Conservation (phyloP, 345 rosid genomes). For the Arabidopsis suecica region DNA sequence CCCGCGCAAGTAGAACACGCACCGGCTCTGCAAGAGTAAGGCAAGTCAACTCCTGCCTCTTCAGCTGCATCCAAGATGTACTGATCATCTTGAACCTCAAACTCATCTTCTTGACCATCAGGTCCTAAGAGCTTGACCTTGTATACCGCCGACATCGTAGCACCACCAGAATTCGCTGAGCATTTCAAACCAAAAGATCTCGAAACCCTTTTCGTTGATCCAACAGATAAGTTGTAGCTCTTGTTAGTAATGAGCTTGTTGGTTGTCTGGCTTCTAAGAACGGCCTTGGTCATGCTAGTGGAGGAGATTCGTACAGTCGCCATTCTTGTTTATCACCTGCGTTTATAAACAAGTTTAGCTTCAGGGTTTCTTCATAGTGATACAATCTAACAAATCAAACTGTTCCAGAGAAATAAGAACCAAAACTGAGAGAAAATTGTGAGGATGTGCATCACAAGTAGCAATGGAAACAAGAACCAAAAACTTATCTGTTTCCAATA, state of each 20-base stretch:
- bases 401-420: neutral
- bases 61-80: conserved; percentile 89
- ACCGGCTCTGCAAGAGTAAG: conserved; percentile 92
- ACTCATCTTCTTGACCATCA: conserved; percentile 59
- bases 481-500: conserved; percentile 40
- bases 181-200: conserved; percentile 67
- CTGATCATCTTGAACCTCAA: conserved; percentile 62
- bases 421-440: neutral
- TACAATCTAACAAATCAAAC: neutral
- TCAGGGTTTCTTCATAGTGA: neutral
- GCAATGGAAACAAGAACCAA: conserved; percentile 44
- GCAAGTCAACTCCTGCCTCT: conserved; percentile 76
- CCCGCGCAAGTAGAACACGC: conserved; percentile 92
- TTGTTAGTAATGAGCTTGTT: conserved; percentile 40
- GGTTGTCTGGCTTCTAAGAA: conserved; percentile 47
- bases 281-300: conserved; percentile 54
- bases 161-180: conserved; percentile 49
- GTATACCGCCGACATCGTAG: conserved; percentile 65
- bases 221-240: conserved; percentile 40
- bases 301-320: conserved; percentile 53
- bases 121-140: conserved; percentile 83
- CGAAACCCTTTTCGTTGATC: conserved; percentile 56
- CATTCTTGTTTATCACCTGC: conserved; percentile 49
- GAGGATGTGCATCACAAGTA: conserved; percentile 34
- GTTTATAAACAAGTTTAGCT: neutral